Percentiles rank a stretch among this genome's conserved stretches.
These are phyloP conservation scores for Solanum raphanifolium DNA, from an alignment of 257 asterid species.

Conservation along the genomic window DNA sequence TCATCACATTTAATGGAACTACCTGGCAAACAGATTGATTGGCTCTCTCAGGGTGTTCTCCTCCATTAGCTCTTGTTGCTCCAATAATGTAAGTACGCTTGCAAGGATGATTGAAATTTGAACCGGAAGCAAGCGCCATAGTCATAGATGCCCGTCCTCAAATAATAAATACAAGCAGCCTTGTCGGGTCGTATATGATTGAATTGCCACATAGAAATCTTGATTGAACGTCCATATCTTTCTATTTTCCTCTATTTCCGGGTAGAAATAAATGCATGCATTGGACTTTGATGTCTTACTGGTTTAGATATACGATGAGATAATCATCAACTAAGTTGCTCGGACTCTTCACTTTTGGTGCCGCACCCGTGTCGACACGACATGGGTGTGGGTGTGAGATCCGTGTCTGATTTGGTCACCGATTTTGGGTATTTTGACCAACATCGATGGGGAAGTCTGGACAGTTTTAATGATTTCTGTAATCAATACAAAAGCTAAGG, in stretches of 20 bases:
- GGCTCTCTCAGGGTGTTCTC: conserved; percentile 43
- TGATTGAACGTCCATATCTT: neutral
- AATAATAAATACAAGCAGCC: conserved; percentile 19
- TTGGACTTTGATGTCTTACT: neutral
- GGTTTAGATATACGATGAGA: neutral
- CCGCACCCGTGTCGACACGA: neutral
- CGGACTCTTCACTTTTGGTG: neutral
- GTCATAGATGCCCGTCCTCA: conserved; percentile 16
- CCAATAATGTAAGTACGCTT: conserved; percentile 17
- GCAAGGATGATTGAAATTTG: conserved; percentile 11
- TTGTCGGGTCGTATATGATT: conserved; percentile 14
- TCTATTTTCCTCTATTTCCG: neutral
- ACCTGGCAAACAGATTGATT: conserved; percentile 73
- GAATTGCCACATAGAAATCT: conserved; percentile 18
- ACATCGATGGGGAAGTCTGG: neutral
- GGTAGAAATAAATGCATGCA: neutral
- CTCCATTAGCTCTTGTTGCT: conserved; percentile 31
- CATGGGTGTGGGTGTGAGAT: neutral
- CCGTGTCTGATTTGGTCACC: neutral
- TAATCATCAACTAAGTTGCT: neutral
- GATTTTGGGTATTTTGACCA: neutral
- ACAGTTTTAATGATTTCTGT: too few species aligned
- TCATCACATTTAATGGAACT: neutral
- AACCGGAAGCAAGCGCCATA: conserved; percentile 24
- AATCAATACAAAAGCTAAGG: too few species aligned